Evolutionary conservation across 176 grass and related monocot genomes (phyloP).

Genomic region (Tillandsia fasciculata): DNA sequence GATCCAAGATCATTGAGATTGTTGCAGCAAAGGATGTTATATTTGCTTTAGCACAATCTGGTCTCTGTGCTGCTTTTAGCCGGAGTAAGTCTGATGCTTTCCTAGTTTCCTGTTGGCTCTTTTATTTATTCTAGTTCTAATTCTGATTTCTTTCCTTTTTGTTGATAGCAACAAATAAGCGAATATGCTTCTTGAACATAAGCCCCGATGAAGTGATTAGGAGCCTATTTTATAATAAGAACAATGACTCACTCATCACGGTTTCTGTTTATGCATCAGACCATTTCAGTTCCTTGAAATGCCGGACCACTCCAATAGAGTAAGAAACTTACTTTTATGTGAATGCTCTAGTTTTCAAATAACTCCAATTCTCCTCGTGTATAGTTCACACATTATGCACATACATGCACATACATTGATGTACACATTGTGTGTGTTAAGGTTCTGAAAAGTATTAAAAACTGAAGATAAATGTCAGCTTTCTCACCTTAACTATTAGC

Average conservation of each 20-base stretch:
- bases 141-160: constrained; percentile 25
- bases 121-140: constrained; percentile 26
- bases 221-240: constrained; percentile 74
- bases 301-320: constrained; percentile 77
- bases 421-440: no score
- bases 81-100: constrained; percentile 36
- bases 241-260: constrained; percentile 57
- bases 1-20: constrained; percentile 76
- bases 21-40: constrained; percentile 77
- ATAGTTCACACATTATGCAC: no score
- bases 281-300: constrained; percentile 64
- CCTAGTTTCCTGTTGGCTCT: background rate
- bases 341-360: background rate
- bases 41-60: constrained; percentile 64
- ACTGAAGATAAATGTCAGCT: no score
- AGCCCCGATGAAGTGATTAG: constrained; percentile 67
- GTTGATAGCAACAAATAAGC: constrained; percentile 57
- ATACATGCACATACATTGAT: no score
- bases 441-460: no score
- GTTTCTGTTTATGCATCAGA: constrained; percentile 72
- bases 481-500: no score
- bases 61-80: constrained; percentile 66
- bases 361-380: no score
- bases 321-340: constrained; percentile 27
- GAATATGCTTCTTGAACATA: constrained; percentile 84